phyloP scores from a whole-genome alignment of 2,329 filamentous ascomycete species.

The Aspergillus ochraceus region DNA sequence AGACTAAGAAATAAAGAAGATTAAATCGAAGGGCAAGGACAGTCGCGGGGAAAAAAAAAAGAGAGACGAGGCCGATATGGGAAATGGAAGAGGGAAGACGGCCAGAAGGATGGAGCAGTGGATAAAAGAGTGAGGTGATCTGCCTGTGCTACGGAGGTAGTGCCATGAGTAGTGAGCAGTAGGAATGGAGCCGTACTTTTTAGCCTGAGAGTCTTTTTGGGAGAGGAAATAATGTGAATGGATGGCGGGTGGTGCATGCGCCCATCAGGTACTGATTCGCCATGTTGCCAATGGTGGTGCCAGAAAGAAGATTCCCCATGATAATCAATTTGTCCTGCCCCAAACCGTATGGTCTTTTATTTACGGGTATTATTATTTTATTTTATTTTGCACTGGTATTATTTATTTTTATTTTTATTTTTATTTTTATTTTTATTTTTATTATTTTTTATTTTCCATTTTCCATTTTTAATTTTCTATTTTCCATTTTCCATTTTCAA shows the following conservation, averaged over 20 bases:
- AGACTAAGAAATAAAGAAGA: conserved; percentile 30
- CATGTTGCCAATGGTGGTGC: conserved; percentile 6
- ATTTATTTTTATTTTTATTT: conserved; percentile 6
- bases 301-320: conserved; percentile 4
- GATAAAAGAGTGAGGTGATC: conserved; percentile 39
- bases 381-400: neutral
- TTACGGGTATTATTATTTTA: neutral
- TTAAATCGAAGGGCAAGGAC: conserved; percentile 27
- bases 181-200: conserved; percentile 28
- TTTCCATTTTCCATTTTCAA: too few relatives aligned
- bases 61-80: conserved; percentile 36
- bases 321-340: conserved; percentile 8
- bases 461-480: neutral
- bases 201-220: conserved; percentile 9
- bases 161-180: conserved; percentile 28
- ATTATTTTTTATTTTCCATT: conserved; percentile 1
- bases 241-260: conserved; percentile 7
- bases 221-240: conserved; percentile 5
- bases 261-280: conserved; percentile 8
- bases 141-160: conserved; percentile 34
- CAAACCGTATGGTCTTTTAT: neutral
- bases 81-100: conserved; percentile 25
- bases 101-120: conserved; percentile 27
- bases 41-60: conserved; percentile 32
- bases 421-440: conserved; percentile 2